Conservation (phyloP, 345 rosid genomes). For the Euclidium syriacum region DNA sequence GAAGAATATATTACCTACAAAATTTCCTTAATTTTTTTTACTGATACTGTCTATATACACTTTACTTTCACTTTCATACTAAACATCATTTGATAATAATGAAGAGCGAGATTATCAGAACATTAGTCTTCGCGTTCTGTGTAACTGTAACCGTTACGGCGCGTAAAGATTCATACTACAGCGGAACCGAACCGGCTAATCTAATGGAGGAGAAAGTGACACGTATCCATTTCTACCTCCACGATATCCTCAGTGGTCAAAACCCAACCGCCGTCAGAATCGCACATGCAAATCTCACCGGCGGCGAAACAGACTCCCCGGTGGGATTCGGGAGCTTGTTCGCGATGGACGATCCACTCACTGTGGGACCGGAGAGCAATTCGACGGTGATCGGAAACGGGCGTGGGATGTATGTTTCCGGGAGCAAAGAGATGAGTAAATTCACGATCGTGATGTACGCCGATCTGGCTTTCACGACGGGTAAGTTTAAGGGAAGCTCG, state of each 20-base stretch:
- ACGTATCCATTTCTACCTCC: slow-evolving; percentile 31
- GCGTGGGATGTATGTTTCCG: slow-evolving; percentile 37
- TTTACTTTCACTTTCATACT: neutral
- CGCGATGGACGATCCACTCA: slow-evolving; percentile 43
- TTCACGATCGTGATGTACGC: slow-evolving; percentile 30
- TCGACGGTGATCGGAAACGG: slow-evolving; percentile 39
- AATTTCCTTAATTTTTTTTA: neutral
- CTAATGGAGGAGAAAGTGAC: slow-evolving; percentile 22
- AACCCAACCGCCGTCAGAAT: slow-evolving; percentile 33
- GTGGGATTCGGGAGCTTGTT: slow-evolving; percentile 34
- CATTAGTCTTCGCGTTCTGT: neutral
- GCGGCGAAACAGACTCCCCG: neutral
- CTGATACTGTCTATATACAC: neutral
- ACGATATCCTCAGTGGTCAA: slow-evolving; percentile 31
- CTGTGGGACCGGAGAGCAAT: slow-evolving; percentile 29
- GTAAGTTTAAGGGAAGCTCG: slow-evolving; percentile 44
- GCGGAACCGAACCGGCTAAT: slow-evolving; percentile 1
- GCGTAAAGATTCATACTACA: neutral
- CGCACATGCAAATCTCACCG: slow-evolving; percentile 24
- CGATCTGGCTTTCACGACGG: slow-evolving; percentile 41
- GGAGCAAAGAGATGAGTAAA: slow-evolving; percentile 12
- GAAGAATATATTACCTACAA: neutral
- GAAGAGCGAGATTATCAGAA: neutral
- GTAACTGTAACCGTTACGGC: neutral
- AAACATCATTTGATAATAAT: neutral